Base-by-base conservation (phyloP, 164 flowering plant genomes). In the Euptelea pleiosperma region DNA sequence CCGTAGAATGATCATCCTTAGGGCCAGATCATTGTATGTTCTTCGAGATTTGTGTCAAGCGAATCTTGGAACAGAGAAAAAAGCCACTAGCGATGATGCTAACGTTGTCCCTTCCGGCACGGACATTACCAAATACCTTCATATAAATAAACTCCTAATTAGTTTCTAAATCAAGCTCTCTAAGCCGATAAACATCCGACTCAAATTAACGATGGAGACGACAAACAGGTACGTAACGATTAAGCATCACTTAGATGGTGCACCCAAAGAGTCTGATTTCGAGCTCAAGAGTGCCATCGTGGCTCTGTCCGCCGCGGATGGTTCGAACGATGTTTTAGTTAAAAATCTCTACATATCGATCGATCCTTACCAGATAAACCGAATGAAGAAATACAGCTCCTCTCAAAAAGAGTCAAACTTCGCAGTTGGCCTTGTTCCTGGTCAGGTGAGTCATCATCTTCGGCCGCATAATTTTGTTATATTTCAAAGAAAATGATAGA, bases 301-400 rank as follows among this genome's bases (percentile, higher is more conserved):
- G 18, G n/a, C 58, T 34, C 62, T 82, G 1, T 41, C 52, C 0
- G 29, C 63, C 4, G 50, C n/a, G 12, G 58, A 61, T 3, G 78
- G 76, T 0, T 75, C 79, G 6, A 64, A 64, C 7, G 72, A 70
- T 39, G 69, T 83, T 12, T 60, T 79, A 7, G 82, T 86, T 8
- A 82, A 82, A 52, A 86, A 80, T 59, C 63, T 84, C 16, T 80
- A 77, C 28, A 61, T 89, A 0, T 89, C 96, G 1, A 73, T 86
- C 34, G 93, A 89, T 66, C 93, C 96, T 30, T 89, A 86, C 68
- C 87, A 84, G 73, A 2, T 86, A 5, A 86, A 86, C 65, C 82
- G 93, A 31, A 81, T 89, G 87, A 84, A 84, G 70, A 63, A 63
- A 24, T 22, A 42, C 22, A 78, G 84, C 51, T 58, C 82, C 3